Conservation (phyloP, 495 filamentous ascomycete genomes). For the Penicillium silybi region DNA sequence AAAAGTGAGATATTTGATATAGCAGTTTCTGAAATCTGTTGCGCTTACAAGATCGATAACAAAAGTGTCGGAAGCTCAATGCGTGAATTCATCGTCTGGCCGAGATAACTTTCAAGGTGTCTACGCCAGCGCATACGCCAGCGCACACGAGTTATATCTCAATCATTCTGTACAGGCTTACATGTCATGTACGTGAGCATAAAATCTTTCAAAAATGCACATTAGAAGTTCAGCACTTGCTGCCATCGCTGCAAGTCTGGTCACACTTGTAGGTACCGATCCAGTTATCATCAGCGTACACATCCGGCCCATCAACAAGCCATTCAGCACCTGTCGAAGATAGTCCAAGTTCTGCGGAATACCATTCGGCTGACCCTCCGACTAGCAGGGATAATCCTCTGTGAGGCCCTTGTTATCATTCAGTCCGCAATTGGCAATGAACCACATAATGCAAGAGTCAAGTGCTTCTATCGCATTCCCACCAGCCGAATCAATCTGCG, state of each 20-base stretch:
- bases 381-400: constrained; percentile 29
- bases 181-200: neutral
- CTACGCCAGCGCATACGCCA: too few relatives aligned
- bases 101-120: too few relatives aligned
- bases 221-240: neutral
- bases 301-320: constrained; percentile 29
- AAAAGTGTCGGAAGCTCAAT: too few relatives aligned
- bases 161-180: too few relatives aligned
- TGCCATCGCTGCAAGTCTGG: constrained; percentile 14
- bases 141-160: too few relatives aligned
- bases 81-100: too few relatives aligned
- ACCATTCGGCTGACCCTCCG: constrained; percentile 25
- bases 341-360: constrained; percentile 32
- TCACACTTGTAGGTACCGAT: constrained; percentile 21
- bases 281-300: constrained; percentile 25
- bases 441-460: constrained; percentile 34
- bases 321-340: constrained; percentile 29
- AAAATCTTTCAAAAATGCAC: too few relatives aligned
- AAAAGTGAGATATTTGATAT: too few relatives aligned
- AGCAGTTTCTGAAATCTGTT: too few relatives aligned
- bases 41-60: too few relatives aligned
- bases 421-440: constrained; percentile 19
- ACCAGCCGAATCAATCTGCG: constrained; percentile 15
- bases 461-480: constrained; percentile 31
- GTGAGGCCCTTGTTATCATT: constrained; percentile 25